Conservation (phyloP, 495 filamentous ascomycete genomes). For the Xylaria telfairii region DNA sequence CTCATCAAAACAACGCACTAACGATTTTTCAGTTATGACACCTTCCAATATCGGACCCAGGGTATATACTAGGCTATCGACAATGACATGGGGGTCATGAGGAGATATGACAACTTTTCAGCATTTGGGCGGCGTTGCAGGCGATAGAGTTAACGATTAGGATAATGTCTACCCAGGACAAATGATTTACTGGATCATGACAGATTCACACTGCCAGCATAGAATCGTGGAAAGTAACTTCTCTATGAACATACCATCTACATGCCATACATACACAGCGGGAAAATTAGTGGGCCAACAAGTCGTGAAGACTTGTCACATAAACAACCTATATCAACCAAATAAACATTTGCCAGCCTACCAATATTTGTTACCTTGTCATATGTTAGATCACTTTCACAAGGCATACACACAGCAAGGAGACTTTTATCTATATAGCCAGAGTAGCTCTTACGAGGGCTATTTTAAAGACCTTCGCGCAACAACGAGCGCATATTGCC, state of each 20-base stretch:
- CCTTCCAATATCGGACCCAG: slow-evolving; percentile 80
- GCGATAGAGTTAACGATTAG: slow-evolving; percentile 38
- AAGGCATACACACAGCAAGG: too few species aligned
- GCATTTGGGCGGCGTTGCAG: slow-evolving; percentile 47
- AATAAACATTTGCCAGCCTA: neutral
- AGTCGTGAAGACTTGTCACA: neutral
- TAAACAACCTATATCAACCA: neutral
- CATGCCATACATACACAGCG: slow-evolving; percentile 29
- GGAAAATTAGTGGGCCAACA: slow-evolving; percentile 12
- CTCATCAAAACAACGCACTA: slow-evolving; percentile 17
- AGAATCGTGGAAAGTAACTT: slow-evolving; percentile 27
- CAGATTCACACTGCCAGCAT: slow-evolving; percentile 21
- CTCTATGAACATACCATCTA: slow-evolving; percentile 21
- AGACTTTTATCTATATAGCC: too few species aligned
- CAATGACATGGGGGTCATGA: slow-evolving; percentile 18
- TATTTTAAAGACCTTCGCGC: too few species aligned
- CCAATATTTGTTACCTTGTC: neutral
- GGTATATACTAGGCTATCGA: slow-evolving; percentile 67
- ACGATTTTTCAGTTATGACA: slow-evolving; percentile 65
- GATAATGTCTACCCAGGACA: slow-evolving; percentile 34
- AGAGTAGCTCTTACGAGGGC: too few species aligned
- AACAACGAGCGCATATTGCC: too few species aligned
- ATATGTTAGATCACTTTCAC: too few species aligned
- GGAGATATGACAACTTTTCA: slow-evolving; percentile 35
- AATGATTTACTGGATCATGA: slow-evolving; percentile 34